Conservation (phyloP, 1,284 basidiomycete species). For the Erythrobasidium hasegawianum region DNA sequence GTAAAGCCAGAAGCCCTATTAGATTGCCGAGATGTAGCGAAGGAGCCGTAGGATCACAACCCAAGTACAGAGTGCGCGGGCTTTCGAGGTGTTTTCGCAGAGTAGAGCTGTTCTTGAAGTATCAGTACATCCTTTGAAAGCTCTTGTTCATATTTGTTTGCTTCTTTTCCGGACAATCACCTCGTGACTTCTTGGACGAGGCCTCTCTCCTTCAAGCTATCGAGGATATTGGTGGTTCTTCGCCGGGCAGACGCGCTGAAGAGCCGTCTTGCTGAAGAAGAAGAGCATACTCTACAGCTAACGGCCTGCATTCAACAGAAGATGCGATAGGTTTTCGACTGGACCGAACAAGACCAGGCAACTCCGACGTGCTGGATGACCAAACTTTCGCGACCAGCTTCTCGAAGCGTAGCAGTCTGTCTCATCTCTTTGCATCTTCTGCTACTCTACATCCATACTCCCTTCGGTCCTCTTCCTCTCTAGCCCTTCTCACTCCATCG, state of each 20-base stretch:
- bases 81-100: conserved; percentile 45
- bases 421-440: too few relatives aligned
- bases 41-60: conserved; percentile 85
- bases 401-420: too few relatives aligned
- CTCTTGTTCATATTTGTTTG: neutral
- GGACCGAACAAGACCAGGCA: too few relatives aligned
- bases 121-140: neutral
- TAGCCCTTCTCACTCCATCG: too few relatives aligned
- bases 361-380: too few relatives aligned
- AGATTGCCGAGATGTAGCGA: conserved; percentile 92
- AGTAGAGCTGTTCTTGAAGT: conserved; percentile 42
- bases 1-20: conserved; percentile 74
- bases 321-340: too few relatives aligned
- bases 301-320: too few relatives aligned
- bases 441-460: too few relatives aligned
- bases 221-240: conserved; percentile 45
- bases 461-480: too few relatives aligned
- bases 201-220: conserved; percentile 51
- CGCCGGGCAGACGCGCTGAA: conserved; percentile 1
- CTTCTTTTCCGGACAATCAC: conserved; percentile 42
- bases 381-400: too few relatives aligned
- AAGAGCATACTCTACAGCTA: too few relatives aligned
- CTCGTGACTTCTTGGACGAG: conserved; percentile 52
- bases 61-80: conserved; percentile 68
- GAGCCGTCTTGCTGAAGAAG: neutral